Percentiles rank a stretch among this genome's conserved stretches.
These are phyloP conservation scores for Cercospora zeina DNA, from an alignment of 2,329 filamentous ascomycete genomes.

Conservation along the genomic window DNA sequence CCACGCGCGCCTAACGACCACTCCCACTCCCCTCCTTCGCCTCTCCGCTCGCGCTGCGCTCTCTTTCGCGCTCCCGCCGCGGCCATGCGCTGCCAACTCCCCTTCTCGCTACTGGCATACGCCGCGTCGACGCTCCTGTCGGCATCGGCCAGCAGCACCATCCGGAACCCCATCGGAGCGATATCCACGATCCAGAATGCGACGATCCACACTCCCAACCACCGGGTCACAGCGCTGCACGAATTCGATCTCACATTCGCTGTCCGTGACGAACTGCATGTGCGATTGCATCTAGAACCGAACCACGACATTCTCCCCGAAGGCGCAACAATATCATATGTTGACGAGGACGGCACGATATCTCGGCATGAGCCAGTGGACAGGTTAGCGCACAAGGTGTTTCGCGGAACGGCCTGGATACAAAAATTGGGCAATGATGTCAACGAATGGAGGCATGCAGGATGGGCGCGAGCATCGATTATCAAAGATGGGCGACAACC, in stretches of 20 bases:
- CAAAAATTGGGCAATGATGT: constrained; percentile 53
- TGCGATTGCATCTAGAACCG: constrained; percentile 80
- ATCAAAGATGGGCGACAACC: constrained; percentile 73
- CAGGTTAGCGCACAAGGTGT: constrained; percentile 75
- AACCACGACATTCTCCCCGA: constrained; percentile 86
- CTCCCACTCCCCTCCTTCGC: constrained; percentile 7
- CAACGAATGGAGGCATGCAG: constrained; percentile 73
- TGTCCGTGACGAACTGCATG: constrained; percentile 63
- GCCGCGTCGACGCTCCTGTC: constrained; percentile 28
- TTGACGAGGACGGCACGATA: constrained; percentile 71
- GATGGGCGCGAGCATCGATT: constrained; percentile 83
- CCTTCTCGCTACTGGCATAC: constrained; percentile 25
- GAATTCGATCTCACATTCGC: constrained; percentile 83
- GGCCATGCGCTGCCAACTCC: constrained; percentile 27
- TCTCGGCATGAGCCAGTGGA: constrained; percentile 67
- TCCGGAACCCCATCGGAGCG: constrained; percentile 74
- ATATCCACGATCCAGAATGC: constrained; percentile 73
- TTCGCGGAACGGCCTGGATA: constrained; percentile 75
- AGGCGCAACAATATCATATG: constrained; percentile 70
- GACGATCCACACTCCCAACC: constrained; percentile 73
- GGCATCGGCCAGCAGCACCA: constrained; percentile 55
- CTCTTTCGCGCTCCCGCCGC: constrained; percentile 3
- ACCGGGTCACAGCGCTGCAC: constrained; percentile 76
- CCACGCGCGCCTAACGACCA: not conserved
- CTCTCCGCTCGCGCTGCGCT: constrained; percentile 2